phyloP scores from a whole-genome alignment of 441 rosid species.

The Arabidopsis lyrata region DNA sequence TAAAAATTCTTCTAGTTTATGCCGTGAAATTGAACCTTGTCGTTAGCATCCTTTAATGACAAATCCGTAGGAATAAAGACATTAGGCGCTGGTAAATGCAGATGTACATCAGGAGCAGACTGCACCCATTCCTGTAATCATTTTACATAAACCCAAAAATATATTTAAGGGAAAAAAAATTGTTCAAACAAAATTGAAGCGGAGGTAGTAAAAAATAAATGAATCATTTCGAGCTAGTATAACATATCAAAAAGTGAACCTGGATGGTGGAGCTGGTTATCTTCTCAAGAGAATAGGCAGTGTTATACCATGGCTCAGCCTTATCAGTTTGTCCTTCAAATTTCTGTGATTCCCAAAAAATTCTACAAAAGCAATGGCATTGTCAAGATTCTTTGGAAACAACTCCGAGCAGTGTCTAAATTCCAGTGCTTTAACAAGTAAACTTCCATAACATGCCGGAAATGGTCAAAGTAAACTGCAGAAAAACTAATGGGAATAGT shows the following conservation, averaged over 20 bases:
- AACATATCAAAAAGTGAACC: slow-evolving; percentile 55
- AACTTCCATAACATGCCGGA: not conserved
- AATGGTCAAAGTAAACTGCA: slow-evolving; percentile 5
- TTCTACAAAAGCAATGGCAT: slow-evolving; percentile 56
- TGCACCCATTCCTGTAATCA: slow-evolving; percentile 73
- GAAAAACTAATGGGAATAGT: slow-evolving; percentile 1
- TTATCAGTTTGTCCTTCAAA: slow-evolving; percentile 80
- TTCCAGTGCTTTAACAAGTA: slow-evolving; percentile 16
- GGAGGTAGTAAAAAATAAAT: slow-evolving; percentile 2
- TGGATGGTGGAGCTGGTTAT: slow-evolving; percentile 58
- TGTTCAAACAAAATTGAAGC: slow-evolving; percentile 1
- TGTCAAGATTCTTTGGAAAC: slow-evolving; percentile 19
- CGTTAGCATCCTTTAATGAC: slow-evolving; percentile 63
- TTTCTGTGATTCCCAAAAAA: slow-evolving; percentile 89
- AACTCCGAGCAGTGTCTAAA: not conserved
- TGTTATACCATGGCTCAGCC: slow-evolving; percentile 95
- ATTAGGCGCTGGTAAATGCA: slow-evolving; percentile 81
- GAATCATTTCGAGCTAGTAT: slow-evolving; percentile 2
- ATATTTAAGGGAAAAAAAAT: not conserved
- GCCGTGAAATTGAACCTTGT: slow-evolving; percentile 58
- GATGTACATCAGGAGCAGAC: slow-evolving; percentile 64
- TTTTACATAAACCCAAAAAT: slow-evolving; percentile 13
- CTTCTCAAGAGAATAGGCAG: slow-evolving; percentile 77
- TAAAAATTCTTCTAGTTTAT: not conserved
- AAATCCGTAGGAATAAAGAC: slow-evolving; percentile 84